Base-by-base conservation (phyloP, 371 early-diverging fungal species). In the Chytridiales sp. region DNA sequence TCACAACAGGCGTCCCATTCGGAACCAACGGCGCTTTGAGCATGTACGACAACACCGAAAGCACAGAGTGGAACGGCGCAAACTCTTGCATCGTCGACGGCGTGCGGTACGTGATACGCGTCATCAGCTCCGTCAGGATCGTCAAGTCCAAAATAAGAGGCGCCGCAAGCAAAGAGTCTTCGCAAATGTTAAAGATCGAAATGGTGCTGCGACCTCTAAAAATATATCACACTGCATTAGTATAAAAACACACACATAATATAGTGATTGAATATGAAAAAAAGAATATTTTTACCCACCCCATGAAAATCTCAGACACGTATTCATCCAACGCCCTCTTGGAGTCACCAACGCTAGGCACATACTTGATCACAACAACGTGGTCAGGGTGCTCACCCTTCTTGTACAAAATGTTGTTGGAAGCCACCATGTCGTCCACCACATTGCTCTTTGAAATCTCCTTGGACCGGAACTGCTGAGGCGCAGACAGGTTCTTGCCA, bases 291-390 rank as follows among this genome's bases (percentile, higher is more conserved):
- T 22, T 47, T 21, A 39, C 47, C 44, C 52, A 73, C 62, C 80
- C 94, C 96, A 95, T 95, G 71, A 95, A 97, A 73, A 97, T 95
- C 78, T 97, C 96, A 63, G 87, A 88, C 58, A 92, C 90, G 63
- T 97, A 97, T 76, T 97, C 97, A 80, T 97, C 97, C 65, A 97
- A 74, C 29, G 97, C 97, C 68, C 97, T 90, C 87, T 97, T 97
- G 47, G 89, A 88, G 77, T 97, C 97, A 66, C 94, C 95, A 34
- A 97, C 97, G 8, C 93, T 80, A 27, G 97, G 97, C 61, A 92
- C 88, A 73, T 97, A 95, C 88, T 97, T 97, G 88, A 97, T 97
- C 19, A 97, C 96, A 36, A 97, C 92, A 61, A 91, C 89, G 73
- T 84, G 85, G 70, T 97, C 96, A 47, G 95, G 96, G 73, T 94